Conservation (phyloP, 768 basidiomycete genomes). For the Tricholoma terreum region DNA sequence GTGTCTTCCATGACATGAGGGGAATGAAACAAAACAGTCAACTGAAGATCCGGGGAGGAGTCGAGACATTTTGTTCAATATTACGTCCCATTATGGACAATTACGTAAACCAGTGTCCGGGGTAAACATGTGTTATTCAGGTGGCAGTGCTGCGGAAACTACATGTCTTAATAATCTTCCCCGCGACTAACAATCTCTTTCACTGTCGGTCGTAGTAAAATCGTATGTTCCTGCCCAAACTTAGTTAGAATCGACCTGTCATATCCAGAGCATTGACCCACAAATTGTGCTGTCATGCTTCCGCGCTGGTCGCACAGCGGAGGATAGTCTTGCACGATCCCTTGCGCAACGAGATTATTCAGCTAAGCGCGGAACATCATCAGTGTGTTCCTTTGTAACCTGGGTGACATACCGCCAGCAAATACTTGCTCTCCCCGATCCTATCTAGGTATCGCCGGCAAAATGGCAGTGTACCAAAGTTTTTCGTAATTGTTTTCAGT, state of each 20-base stretch:
- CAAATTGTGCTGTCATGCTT: conserved; percentile 94
- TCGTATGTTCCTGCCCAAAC: conserved; percentile 70
- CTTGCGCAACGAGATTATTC: conserved; percentile 84
- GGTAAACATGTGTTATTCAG: conserved; percentile 2
- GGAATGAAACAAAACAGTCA: conserved; percentile 2
- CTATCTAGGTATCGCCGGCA: conserved; percentile 95
- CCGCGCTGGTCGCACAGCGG: conserved; percentile 84
- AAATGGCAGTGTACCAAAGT: conserved; percentile 94
- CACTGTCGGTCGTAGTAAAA: conserved; percentile 77
- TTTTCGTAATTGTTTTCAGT: conserved; percentile 82
- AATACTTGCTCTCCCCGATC: conserved; percentile 86
- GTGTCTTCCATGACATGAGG: conserved; percentile 12
- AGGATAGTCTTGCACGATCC: conserved; percentile 89
- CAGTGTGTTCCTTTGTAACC: neutral
- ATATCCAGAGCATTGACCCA: conserved; percentile 31
- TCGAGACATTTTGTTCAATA: neutral
- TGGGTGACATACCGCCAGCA: conserved; percentile 69
- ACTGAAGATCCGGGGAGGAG: conserved; percentile 11
- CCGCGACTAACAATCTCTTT: conserved; percentile 86
- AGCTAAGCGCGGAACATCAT: conserved; percentile 44
- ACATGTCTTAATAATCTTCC: conserved; percentile 63
- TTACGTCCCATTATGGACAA: neutral
- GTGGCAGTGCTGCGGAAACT: conserved; percentile 2
- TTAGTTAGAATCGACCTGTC: neutral
- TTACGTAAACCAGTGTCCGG: neutral